Percentiles rank a stretch among this genome's conserved stretches.
Conservation (phyloP, 306 rosid genomes). For the Macrotyloma uniflorum region DNA sequence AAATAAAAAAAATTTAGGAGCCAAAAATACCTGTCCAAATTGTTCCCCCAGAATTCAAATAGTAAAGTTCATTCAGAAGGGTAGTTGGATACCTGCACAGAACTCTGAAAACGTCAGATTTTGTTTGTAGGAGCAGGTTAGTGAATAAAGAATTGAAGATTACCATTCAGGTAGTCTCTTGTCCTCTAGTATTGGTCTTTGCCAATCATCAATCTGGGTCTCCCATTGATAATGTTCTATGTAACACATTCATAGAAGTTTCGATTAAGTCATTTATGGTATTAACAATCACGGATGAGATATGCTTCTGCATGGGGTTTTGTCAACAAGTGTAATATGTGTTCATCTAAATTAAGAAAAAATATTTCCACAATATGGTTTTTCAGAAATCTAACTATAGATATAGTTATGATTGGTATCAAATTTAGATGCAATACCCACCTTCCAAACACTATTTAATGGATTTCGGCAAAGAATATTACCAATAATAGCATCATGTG, state of each 20-base stretch:
- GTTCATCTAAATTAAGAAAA: slow-evolving; percentile 29
- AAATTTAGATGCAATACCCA: slow-evolving; percentile 31
- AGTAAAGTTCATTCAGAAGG: slow-evolving; percentile 93
- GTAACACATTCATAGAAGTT: slow-evolving; percentile 32
- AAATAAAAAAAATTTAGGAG: slow-evolving; percentile 10
- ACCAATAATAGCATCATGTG: slow-evolving; percentile 89
- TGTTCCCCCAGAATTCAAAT: slow-evolving; percentile 87
- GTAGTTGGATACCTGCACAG: slow-evolving; percentile 82
- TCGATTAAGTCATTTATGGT: slow-evolving; percentile 12
- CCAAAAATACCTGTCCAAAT: slow-evolving; percentile 85
- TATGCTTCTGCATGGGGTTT: slow-evolving; percentile 19
- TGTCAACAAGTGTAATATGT: slow-evolving; percentile 7
- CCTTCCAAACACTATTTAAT: slow-evolving; percentile 11
- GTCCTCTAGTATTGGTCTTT: slow-evolving; percentile 90
- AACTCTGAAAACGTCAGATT: slow-evolving; percentile 40
- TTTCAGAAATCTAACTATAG: slow-evolving; percentile 17
- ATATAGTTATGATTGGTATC: background rate
- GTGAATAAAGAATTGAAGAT: slow-evolving; percentile 42
- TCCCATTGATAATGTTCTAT: slow-evolving; percentile 84
- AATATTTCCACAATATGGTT: slow-evolving; percentile 9
- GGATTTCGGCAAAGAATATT: slow-evolving; percentile 38
- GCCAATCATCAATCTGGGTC: slow-evolving; percentile 91
- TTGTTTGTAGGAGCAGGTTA: background rate
- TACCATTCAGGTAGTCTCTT: slow-evolving; percentile 95
- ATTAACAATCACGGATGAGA: slow-evolving; percentile 25